phyloP scores from a whole-genome alignment of 2,329 filamentous ascomycete species.

The Boeremia exigua region DNA sequence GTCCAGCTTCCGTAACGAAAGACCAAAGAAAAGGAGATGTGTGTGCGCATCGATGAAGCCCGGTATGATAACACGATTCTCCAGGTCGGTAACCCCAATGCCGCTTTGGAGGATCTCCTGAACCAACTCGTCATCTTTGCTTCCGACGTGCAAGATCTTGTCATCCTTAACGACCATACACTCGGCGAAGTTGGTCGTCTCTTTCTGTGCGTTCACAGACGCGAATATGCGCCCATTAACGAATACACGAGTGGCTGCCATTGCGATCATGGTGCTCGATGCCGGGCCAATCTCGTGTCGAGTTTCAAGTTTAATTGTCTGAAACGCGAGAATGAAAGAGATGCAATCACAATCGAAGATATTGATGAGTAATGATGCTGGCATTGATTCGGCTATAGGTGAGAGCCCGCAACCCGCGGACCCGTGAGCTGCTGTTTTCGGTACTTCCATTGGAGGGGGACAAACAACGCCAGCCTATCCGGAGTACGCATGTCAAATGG shows the following conservation, averaged over 20 bases:
- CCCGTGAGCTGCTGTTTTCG: too few species aligned
- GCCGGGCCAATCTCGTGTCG: too few species aligned
- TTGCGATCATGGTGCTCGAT: not conserved
- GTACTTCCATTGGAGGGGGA: too few species aligned
- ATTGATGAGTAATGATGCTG: too few species aligned
- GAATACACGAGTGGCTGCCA: constrained; percentile 10
- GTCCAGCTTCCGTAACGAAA: constrained; percentile 56
- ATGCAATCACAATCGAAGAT: too few species aligned
- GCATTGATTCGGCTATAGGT: too few species aligned
- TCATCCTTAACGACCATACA: constrained; percentile 16
- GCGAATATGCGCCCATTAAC: constrained; percentile 17
- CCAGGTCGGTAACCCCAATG: constrained; percentile 35
- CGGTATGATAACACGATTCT: constrained; percentile 51
- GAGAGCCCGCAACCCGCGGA: too few species aligned
- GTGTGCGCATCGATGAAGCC: constrained; percentile 63
- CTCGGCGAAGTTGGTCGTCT: constrained; percentile 5
- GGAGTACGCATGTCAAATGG: too few species aligned
- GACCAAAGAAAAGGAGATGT: constrained; percentile 59
- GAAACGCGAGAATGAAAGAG: too few species aligned
- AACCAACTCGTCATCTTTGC: not conserved
- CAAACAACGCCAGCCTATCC: too few species aligned
- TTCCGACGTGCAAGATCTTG: constrained; percentile 10
- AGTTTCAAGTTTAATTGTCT: too few species aligned
- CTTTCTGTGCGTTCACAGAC: not conserved
- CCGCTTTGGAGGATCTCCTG: constrained; percentile 6